These are phyloP conservation scores for Xylaria telfairii DNA, from an alignment of 495 filamentous ascomycete species.

Conservation along the genomic window DNA sequence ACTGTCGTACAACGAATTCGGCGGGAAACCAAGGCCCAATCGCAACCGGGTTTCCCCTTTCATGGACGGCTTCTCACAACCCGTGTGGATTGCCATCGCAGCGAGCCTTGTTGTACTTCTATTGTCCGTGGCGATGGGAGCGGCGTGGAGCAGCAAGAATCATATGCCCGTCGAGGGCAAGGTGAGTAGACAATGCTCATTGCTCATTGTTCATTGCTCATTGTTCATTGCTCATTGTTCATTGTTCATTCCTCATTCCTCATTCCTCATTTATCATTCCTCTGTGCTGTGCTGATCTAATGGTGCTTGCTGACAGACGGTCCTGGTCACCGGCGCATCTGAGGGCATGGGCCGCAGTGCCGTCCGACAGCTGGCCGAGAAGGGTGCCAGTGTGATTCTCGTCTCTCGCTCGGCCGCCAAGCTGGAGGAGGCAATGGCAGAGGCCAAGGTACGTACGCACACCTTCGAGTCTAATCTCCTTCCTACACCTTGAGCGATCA, in stretches of 20 bases:
- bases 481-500: slow-evolving; percentile 7
- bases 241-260: no score
- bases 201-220: no score
- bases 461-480: not conserved
- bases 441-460: slow-evolving; percentile 65
- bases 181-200: slow-evolving; percentile 51
- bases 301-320: slow-evolving; percentile 66
- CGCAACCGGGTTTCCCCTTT: not conserved
- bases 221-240: not conserved
- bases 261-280: not conserved
- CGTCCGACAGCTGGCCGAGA: slow-evolving; percentile 73
- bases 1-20: not conserved
- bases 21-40: not conserved
- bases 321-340: slow-evolving; percentile 89
- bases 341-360: slow-evolving; percentile 86
- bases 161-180: slow-evolving; percentile 82
- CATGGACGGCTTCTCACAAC: slow-evolving; percentile 29
- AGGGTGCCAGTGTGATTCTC: slow-evolving; percentile 87
- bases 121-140: slow-evolving; percentile 65
- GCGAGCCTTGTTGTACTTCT: slow-evolving; percentile 55
- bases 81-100: slow-evolving; percentile 46
- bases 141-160: slow-evolving; percentile 68
- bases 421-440: slow-evolving; percentile 72
- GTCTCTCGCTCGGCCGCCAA: slow-evolving; percentile 78
- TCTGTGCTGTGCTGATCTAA: no score